Evolutionary conservation across 495 filamentous ascomycete genomes (phyloP), one percentile per base, ranked within the genome.

Genomic region (Ascodesmis nigricans): DNA sequence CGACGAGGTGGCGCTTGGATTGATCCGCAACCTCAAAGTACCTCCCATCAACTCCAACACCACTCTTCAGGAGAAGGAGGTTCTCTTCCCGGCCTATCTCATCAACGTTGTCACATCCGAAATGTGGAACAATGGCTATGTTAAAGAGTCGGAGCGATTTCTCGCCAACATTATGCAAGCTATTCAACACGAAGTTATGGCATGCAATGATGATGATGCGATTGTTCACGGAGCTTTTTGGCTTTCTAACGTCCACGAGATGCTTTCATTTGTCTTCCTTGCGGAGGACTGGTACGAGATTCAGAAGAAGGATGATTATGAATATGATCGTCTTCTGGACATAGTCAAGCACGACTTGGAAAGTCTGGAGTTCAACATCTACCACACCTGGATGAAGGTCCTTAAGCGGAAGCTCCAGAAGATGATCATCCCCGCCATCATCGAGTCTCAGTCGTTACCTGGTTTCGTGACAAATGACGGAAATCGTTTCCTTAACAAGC

Each of bases 111-210:
- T 99, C 29, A 99, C 87, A 9, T 91, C 81, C 8, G 87, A 99
- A 58, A 99, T 99, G 87, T 99, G 87, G 87, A 99, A 99, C 62
- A 99, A 99, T 49, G 87, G 87, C 17, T 99, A 91, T 52, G 90
- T 99, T 42, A 95, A 99, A 61, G 87, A 99, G 59, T 95, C 87
- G 15, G 87, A 99, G 58, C 77, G 83, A 36, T 99, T 99, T 63
- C 61, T 99, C 35, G 87, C 87, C 38, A 99, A 95, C 53, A 84
- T 99, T 45, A 99, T 99, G 87, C 87, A 95, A 53, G 90, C 79
- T 13, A 91, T 99, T 46, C 87, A 99, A 51, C 84, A 93, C 51
- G 87, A 95, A 51, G 87, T 99, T 31, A 95, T 95, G 90, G 38
- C 91, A 44, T 79, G 93, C 49, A 83, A 95, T 36, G 84, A 82